phyloP scores from a whole-genome alignment of 2,329 filamentous ascomycete species.

The Sclerotinia sclerotiorum region DNA sequence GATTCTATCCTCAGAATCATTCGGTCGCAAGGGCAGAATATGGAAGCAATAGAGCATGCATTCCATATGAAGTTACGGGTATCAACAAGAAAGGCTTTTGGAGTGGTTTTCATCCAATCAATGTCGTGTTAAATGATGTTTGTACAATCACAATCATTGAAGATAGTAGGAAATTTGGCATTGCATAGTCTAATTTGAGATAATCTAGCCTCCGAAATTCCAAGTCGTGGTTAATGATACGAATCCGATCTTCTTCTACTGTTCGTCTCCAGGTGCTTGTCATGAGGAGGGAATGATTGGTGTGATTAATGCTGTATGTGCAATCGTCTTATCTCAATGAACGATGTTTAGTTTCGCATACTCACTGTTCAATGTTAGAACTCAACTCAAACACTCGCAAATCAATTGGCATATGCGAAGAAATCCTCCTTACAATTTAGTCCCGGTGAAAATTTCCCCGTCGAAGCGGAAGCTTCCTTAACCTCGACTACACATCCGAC shows the following conservation, averaged over 20 bases:
- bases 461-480: slow-evolving; percentile 28
- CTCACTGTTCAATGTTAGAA: slow-evolving; percentile 26
- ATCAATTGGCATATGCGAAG: slow-evolving; percentile 30
- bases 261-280: slow-evolving; percentile 66
- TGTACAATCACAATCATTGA: slow-evolving; percentile 28
- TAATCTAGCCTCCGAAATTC: slow-evolving; percentile 43
- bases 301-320: slow-evolving; percentile 65
- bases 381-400: slow-evolving; percentile 31
- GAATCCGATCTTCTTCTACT: slow-evolving; percentile 68
- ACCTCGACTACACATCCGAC: slow-evolving; percentile 19
- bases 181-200: slow-evolving; percentile 3
- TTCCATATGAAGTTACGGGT: slow-evolving; percentile 58
- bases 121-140: slow-evolving; percentile 46
- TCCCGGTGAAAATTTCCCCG: slow-evolving; percentile 33
- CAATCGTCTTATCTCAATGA: background rate
- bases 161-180: background rate
- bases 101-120: slow-evolving; percentile 50
- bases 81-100: slow-evolving; percentile 55
- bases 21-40: slow-evolving; percentile 61
- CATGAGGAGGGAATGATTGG: slow-evolving; percentile 69
- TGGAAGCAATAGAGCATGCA: slow-evolving; percentile 53
- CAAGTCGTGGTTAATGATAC: slow-evolving; percentile 58
- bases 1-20: slow-evolving; percentile 63
- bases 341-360: background rate
- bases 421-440: slow-evolving; percentile 30